phyloP scores from a whole-genome alignment of 305 asterid genomes.

The Stenogyne calaminthoides region DNA sequence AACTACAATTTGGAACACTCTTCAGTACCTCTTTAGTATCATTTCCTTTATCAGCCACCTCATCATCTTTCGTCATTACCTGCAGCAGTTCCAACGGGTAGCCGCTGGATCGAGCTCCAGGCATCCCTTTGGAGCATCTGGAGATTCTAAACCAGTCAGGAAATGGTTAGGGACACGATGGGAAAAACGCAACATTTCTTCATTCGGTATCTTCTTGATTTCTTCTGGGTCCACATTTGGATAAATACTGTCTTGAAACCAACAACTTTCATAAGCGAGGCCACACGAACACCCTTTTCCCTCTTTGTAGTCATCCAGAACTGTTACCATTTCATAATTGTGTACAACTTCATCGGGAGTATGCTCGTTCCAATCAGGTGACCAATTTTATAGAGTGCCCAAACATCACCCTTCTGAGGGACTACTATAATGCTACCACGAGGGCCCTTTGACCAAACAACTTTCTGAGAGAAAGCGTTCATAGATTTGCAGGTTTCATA shows the following conservation, averaged over 20 bases:
- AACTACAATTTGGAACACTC: neutral
- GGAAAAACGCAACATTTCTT: constrained; percentile 87
- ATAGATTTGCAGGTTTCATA: constrained; percentile 53
- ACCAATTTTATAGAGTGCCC: constrained; percentile 92
- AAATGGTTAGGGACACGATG: constrained; percentile 70
- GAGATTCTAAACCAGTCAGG: constrained; percentile 67
- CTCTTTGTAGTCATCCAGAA: constrained; percentile 66
- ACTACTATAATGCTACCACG: constrained; percentile 64
- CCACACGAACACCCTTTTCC: constrained; percentile 63
- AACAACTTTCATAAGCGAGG: constrained; percentile 75
- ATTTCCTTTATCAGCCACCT: neutral
- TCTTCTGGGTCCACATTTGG: constrained; percentile 50
- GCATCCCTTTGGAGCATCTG: constrained; percentile 66
- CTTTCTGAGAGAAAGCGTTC: constrained; percentile 83
- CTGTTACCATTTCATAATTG: constrained; percentile 78
- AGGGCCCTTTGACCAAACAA: constrained; percentile 62
- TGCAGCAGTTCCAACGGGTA: constrained; percentile 79
- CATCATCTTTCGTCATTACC: constrained; percentile 36
- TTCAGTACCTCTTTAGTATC: neutral
- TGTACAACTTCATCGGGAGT: constrained; percentile 70
- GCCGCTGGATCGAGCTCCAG: constrained; percentile 97
- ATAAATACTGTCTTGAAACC: constrained; percentile 80
- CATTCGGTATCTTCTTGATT: constrained; percentile 58
- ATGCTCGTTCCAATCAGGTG: constrained; percentile 61
- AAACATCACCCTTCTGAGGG: constrained; percentile 79